Evolutionary conservation across 352 stramenopile species (phyloP).

Genomic region (Phytophthora quininea): DNA sequence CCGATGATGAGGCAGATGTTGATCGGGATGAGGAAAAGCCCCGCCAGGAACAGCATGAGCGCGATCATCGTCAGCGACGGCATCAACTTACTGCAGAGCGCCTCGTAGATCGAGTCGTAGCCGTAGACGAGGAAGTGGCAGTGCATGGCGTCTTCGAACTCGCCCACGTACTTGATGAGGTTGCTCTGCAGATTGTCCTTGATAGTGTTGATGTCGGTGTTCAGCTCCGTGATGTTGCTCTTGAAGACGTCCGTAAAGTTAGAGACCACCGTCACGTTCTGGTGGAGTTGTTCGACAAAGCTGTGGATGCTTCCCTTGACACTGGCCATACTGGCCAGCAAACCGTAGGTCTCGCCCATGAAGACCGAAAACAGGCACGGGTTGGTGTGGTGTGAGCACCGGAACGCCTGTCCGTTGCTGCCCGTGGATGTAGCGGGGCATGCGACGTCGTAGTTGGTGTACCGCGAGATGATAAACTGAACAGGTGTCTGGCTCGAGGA

Average conservation of each 20-base stretch:
- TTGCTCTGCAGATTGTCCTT: conserved; percentile 42
- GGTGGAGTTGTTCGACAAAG: conserved; percentile 41
- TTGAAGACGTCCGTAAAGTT: conserved; percentile 47
- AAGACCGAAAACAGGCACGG: conserved; percentile 18
- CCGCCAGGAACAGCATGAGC: conserved; percentile 73
- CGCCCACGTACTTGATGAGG: conserved; percentile 58
- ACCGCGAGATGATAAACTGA: conserved; percentile 16
- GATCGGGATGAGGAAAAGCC: conserved; percentile 69
- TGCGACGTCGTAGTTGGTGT: conserved; percentile 5
- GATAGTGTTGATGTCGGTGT: conserved; percentile 48
- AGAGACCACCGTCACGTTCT: conserved; percentile 37
- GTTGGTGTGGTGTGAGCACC: conserved; percentile 5
- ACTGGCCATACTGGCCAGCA: conserved; percentile 9
- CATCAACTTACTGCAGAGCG: conserved; percentile 66
- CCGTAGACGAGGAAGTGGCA: conserved; percentile 61
- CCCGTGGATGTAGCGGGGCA: conserved; percentile 4
- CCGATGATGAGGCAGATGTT: conserved; percentile 77
- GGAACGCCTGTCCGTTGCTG: conserved; percentile 14
- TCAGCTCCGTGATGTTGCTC: conserved; percentile 44
- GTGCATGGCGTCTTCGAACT: conserved; percentile 68
- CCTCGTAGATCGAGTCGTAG: conserved; percentile 55
- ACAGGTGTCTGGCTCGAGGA: neutral
- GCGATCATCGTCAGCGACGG: conserved; percentile 77
- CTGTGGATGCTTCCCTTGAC: conserved; percentile 25
- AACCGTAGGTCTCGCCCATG: conserved; percentile 15